Percentiles rank a stretch among this genome's conserved stretches.
These are phyloP conservation scores for Cercospora berteroae DNA, from an alignment of 2,329 filamentous ascomycete genomes.

Conservation along the genomic window DNA sequence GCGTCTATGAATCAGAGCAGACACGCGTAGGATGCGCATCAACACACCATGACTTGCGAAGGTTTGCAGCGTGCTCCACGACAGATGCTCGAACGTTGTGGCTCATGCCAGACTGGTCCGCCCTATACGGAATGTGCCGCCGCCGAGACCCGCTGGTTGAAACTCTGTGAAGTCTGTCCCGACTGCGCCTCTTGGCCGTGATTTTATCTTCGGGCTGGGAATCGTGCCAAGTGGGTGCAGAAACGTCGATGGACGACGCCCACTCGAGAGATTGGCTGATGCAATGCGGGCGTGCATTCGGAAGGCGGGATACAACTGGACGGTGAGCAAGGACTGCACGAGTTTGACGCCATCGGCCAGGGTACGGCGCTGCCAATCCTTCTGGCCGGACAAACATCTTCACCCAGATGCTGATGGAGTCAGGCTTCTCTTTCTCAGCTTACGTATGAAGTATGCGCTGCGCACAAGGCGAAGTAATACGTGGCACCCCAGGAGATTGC, in stretches of 20 bases:
- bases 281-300: not conserved
- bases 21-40: not conserved
- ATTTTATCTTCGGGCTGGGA: not conserved
- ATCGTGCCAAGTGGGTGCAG: not conserved
- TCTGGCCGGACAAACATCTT: not conserved
- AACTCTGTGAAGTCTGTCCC: conserved; percentile 8
- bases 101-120: not conserved
- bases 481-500: not conserved
- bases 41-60: conserved; percentile 2
- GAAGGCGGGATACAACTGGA: not conserved
- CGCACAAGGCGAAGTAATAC: not conserved
- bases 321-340: not conserved
- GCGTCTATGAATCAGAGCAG: not conserved
- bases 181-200: conserved; percentile 6
- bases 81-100: not conserved
- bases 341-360: conserved; percentile 8
- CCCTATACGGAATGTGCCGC: not conserved
- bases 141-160: conserved; percentile 1
- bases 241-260: not conserved
- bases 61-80: not conserved
- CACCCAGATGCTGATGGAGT: not conserved
- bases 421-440: not conserved
- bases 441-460: not conserved
- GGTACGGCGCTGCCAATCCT: not conserved
- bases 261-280: not conserved